A percentile compares a stretch with the other conserved stretches of the same genome.
phyloP scores from a whole-genome alignment of 73 alveolate species.

The Paramecium primaurelia region DNA sequence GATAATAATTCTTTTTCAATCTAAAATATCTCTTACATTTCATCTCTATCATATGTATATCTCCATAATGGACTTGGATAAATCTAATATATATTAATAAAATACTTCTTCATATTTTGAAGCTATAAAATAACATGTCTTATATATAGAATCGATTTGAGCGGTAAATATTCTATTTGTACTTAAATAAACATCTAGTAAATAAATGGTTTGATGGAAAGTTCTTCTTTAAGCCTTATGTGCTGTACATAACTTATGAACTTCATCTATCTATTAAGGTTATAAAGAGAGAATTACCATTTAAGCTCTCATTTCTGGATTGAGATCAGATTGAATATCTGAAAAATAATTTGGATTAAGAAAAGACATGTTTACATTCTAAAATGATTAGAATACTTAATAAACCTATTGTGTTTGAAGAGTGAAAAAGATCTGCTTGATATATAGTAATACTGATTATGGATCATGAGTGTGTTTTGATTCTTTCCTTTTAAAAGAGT shows the following conservation, averaged over 20 bases:
- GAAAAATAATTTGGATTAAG: not conserved
- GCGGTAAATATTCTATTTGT: not conserved
- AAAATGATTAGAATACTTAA: not conserved
- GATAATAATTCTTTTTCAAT: not conserved
- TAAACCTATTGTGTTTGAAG: not conserved
- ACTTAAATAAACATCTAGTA: slow-evolving; percentile 17
- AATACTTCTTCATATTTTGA: slow-evolving; percentile 30
- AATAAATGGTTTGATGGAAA: not conserved
- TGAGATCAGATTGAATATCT: not conserved
- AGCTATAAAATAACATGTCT: not conserved
- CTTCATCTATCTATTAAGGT: not conserved
- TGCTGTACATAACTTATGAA: not conserved
- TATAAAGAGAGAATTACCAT: not conserved
- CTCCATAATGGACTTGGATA: not conserved
- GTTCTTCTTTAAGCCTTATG: not conserved
- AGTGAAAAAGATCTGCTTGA: not conserved
- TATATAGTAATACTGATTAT: not conserved
- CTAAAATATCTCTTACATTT: not conserved
- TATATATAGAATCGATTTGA: not conserved
- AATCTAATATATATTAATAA: not conserved
- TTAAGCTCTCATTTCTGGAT: not conserved
- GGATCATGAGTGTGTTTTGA: slow-evolving; percentile 2
- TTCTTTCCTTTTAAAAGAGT: not conserved
- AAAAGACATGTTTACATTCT: slow-evolving; percentile 18
- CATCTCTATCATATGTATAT: not conserved